Conservation (phyloP, 306 rosid genomes). For the Pyrus betulifolia region DNA sequence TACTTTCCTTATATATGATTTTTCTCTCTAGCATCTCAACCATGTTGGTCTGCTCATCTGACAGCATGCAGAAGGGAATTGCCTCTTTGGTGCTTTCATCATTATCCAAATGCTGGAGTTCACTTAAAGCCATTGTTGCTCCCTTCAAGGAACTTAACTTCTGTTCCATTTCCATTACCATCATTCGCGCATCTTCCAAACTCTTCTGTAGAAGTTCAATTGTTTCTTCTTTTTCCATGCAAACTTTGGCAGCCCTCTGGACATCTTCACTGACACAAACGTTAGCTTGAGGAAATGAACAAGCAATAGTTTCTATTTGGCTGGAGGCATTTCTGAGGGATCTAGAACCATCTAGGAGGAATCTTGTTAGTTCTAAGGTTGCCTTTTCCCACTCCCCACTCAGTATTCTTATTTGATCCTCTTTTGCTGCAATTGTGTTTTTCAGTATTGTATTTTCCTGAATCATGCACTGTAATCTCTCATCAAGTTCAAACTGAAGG, state of each 20-base stretch:
- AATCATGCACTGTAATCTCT: constrained; percentile 42
- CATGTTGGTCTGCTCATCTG: constrained; percentile 43
- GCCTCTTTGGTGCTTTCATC: constrained; percentile 30
- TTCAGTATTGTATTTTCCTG: constrained; percentile 61
- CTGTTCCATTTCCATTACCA: constrained; percentile 61
- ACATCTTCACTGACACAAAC: constrained; percentile 55
- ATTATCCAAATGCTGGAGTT: constrained; percentile 39
- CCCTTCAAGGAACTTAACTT: constrained; percentile 72
- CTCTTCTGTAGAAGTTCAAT: constrained; percentile 56
- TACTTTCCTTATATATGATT: constrained; percentile 32
- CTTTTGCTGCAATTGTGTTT: constrained; percentile 50
- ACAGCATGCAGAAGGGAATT: constrained; percentile 27
- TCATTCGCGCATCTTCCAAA: constrained; percentile 70
- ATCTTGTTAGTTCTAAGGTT: constrained; percentile 63
- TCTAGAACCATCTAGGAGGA: constrained; percentile 84
- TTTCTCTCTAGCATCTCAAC: constrained; percentile 36
- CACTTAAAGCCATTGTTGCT: constrained; percentile 61
- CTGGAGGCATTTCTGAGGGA: constrained; percentile 76
- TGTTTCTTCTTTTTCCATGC: constrained; percentile 79
- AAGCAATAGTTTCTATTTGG: constrained; percentile 58
- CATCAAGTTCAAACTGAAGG: constrained; percentile 64
- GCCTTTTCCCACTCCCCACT: constrained; percentile 81
- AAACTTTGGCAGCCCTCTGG: constrained; percentile 59
- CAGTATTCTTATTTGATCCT: constrained; percentile 47
- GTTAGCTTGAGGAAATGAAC: constrained; percentile 66